Evolutionary conservation across 2,329 filamentous ascomycete species (phyloP).

Genomic region (Neopestalotiopsis sp.): DNA sequence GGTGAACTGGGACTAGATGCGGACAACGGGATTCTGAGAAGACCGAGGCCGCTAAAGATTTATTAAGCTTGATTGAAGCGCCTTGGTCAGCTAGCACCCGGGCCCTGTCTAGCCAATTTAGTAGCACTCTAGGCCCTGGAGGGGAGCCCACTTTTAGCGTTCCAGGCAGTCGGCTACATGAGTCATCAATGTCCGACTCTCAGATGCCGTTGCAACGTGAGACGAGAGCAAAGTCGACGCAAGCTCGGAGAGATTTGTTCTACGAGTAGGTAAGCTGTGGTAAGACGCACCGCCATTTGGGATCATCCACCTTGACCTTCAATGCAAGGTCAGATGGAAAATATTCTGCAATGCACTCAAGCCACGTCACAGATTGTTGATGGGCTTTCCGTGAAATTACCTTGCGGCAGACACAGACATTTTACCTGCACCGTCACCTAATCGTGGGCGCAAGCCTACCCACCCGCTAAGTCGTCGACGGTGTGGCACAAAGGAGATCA

Average conservation of each 20-base stretch:
- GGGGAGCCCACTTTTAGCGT: not conserved
- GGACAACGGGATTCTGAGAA: not conserved
- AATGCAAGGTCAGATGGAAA: not conserved
- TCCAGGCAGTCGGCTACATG: not conserved
- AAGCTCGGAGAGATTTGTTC: not conserved
- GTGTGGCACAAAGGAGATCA: not conserved
- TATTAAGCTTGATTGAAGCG: not conserved
- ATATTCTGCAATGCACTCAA: not conserved
- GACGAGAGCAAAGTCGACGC: not conserved
- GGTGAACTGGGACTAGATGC: not conserved
- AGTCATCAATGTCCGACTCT: not conserved
- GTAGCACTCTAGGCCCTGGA: not conserved
- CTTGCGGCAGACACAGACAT: not conserved
- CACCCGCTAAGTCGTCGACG: not conserved
- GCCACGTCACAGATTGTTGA: not conserved
- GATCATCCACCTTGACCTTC: not conserved
- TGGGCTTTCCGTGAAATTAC: not conserved
- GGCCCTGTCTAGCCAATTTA: not conserved
- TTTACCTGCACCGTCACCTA: not conserved
- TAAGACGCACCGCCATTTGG: not conserved
- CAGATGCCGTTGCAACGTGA: not conserved
- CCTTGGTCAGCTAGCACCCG: not conserved
- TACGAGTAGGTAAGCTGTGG: not conserved
- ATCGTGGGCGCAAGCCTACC: not conserved
- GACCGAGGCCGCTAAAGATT: not conserved